Evolutionary conservation across 129 eudicot species (phyloP), one percentile per base, ranked within the genome.

Genomic region (Centella asiatica): DNA sequence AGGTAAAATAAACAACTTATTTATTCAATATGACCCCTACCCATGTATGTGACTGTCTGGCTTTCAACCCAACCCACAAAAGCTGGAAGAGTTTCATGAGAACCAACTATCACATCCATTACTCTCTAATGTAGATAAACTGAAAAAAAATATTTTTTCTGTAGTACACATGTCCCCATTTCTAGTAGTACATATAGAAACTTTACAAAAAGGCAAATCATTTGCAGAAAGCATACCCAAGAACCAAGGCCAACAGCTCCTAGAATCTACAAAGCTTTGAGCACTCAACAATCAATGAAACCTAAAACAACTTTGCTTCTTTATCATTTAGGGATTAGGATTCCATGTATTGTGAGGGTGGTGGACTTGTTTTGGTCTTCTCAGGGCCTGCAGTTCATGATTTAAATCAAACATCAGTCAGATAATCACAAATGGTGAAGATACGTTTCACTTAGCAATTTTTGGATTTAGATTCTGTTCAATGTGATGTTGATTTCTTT

Each of bases 281-380:
- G 60, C 55, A 62, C 5, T 4, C 57, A 17, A 32, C 28, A 32
- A 18, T 29, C 39, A n/a, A n/a, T 17, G 26, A 57, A 53, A 57
- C 60, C 62, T 64, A 49, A 56, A 44, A 34, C 67, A 22, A 37
- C 54, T 44, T 60, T 15, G 47, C 51, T 62, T 44, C 22, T n/a
- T 5, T 24, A 7, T 7, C 60, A 9, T n/a, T 4, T 13, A 27
- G 1, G 28, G 2, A 33, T 72, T 68, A 78, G 29, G 78, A 60
- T 76, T 78, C 89, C 77, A 83, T 92, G 77, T 62, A 80, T 52
- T 92, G 98, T 25, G 77, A 67, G 47, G 90, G 32, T 32, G 96
- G 98, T n/a, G 98, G 90, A 77, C 66, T 87, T 49, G 78, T 87
- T 67, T 71, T 79, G 9, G 96, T 85, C 86, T 79, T 84, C 73